Evolutionary conservation across 352 stramenopile genomes (phyloP).

Genomic region (Phytophthora macrochlamydospora): DNA sequence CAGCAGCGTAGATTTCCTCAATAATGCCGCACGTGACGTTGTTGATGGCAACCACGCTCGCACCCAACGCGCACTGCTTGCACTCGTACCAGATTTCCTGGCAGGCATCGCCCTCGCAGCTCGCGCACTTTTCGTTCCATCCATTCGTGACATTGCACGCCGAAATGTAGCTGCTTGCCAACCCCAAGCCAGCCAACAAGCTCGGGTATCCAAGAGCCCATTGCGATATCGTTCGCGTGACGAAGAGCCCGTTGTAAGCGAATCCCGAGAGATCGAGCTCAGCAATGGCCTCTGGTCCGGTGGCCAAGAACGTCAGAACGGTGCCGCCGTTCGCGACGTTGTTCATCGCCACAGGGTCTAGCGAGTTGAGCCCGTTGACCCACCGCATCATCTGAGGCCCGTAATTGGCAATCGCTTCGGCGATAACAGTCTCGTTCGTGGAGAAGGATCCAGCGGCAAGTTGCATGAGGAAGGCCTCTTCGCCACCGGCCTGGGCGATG

Average conservation of each 20-base stretch:
- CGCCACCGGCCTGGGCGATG: constrained; percentile 60
- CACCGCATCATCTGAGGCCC: constrained; percentile 70
- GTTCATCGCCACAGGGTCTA: constrained; percentile 70
- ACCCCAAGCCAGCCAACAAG: constrained; percentile 58
- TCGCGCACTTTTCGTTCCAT: constrained; percentile 51
- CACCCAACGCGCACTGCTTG: constrained; percentile 42
- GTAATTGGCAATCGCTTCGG: constrained; percentile 40
- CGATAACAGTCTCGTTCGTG: constrained; percentile 23
- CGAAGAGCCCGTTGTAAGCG: constrained; percentile 79
- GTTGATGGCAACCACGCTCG: constrained; percentile 47
- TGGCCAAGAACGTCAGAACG: constrained; percentile 50
- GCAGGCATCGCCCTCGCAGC: constrained; percentile 43
- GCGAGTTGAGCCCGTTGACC: constrained; percentile 82
- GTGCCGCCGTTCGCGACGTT: constrained; percentile 42
- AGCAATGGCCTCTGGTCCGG: constrained; percentile 33
- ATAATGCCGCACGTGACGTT: constrained; percentile 45
- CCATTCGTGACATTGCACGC: constrained; percentile 39
- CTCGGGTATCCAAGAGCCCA: constrained; percentile 80
- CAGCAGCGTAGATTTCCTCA: constrained; percentile 46
- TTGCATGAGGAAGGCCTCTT: constrained; percentile 51
- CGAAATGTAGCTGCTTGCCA: constrained; percentile 59
- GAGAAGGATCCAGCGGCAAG: constrained; percentile 44
- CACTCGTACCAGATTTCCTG: constrained; percentile 40
- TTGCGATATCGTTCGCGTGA: constrained; percentile 52
- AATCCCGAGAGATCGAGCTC: constrained; percentile 63